Evolutionary conservation across 2,329 filamentous ascomycete species (phyloP), one percentile per base, ranked within the genome.

Genomic region (Fusarium sp.): DNA sequence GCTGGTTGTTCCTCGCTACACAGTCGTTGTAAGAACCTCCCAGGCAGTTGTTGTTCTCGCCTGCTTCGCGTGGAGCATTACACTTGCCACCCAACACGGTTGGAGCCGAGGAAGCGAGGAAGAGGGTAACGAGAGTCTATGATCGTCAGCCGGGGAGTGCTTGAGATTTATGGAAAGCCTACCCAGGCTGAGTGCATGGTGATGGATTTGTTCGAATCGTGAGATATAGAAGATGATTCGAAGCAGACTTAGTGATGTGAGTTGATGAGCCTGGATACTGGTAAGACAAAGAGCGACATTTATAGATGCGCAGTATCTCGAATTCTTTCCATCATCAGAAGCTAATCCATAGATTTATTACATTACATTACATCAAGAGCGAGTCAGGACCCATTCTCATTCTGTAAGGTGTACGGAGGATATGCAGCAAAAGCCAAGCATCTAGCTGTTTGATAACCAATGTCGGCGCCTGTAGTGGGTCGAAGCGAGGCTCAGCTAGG

Each of bases 221-320:
- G 18, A 38, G 28, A 32, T 50, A 0, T 24, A 3, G 6, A n/a
- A 0, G 22, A 22, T 41, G 30, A 2, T 28, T 6, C 6, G 14
- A 20, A 17, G n/a, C 8, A 22, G 3, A 2, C 18, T 15, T 17
- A 14, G 6, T n/a, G 20, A 11, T 42, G 26, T 42, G 15, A 22
- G 12, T 32, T n/a, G 15, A 32, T 32, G 39, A 38, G 17, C 6
- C 5, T 12, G 5, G 9, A 5, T 1, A 8, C 7, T 22, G 5
- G 0, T 5, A 14, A 0, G 12, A 24, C 6, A 15, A 11, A 50
- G 5, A 13, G 8, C 2, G 1, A 14, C 4, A 32, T 53, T 60
- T 60, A 60, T 41, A 17, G 5, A 12, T 17, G 0, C 17, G 0
- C 1, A 18, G 14, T 2, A 30, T 28, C 13, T 15, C 20, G 1